These are phyloP conservation scores for Chenopodium suecicum DNA, from an alignment of 148 eudicot genomes.

Conservation along the genomic window DNA sequence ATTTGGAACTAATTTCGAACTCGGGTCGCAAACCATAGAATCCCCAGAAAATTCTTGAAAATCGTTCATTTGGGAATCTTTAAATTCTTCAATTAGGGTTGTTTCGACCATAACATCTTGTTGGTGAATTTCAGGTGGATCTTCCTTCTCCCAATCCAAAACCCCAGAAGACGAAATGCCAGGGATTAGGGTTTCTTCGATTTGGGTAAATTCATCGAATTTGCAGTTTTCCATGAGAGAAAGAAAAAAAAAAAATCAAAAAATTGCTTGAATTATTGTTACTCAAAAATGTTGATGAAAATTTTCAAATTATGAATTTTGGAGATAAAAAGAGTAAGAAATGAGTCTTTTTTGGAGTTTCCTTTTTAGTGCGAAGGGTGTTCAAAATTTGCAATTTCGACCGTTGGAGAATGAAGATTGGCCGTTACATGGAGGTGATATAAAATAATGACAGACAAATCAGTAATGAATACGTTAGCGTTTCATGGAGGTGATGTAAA, in stretches of 20 bases:
- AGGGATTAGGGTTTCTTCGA: constrained; percentile 41
- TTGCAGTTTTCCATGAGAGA: constrained; percentile 38
- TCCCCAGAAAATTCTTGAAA: constrained; percentile 44
- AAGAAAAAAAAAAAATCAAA: neutral
- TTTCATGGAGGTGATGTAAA: neutral
- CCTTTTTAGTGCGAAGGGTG: constrained; percentile 7
- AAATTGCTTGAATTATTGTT: neutral
- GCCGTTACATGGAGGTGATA: neutral
- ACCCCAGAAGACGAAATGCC: constrained; percentile 29
- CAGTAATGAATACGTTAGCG: neutral
- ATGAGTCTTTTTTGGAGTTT: constrained; percentile 7
- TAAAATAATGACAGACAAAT: neutral
- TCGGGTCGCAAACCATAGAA: constrained; percentile 60
- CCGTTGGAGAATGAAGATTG: constrained; percentile 29
- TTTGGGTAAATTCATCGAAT: constrained; percentile 22
- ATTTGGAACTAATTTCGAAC: constrained; percentile 45
- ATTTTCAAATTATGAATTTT: neutral
- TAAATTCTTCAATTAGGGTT: constrained; percentile 15
- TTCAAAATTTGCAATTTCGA: constrained; percentile 32
- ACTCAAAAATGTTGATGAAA: neutral
- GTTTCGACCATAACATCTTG: neutral
- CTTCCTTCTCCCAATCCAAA: constrained; percentile 34
- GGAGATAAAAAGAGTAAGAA: constrained; percentile 4
- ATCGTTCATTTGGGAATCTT: constrained; percentile 44
- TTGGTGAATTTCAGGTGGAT: constrained; percentile 1